phyloP scores from a whole-genome alignment of 306 rosid species.

The Cucurbita argyrosperma region DNA sequence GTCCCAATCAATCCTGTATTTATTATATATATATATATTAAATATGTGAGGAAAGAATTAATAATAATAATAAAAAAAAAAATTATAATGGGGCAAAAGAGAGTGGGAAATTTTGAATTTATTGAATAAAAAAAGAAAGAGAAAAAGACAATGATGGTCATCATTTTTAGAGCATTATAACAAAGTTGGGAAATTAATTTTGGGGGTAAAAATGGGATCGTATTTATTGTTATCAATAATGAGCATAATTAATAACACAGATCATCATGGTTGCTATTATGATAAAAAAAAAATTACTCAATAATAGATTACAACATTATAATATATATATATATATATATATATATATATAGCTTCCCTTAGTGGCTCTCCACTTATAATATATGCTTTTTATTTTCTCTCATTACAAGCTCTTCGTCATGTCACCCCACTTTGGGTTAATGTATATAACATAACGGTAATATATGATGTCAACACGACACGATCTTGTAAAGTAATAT shows the following conservation, averaged over 20 bases:
- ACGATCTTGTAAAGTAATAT: neutral
- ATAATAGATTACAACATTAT: neutral
- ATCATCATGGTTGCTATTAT: slow-evolving; percentile 3
- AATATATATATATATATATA: too few relatives aligned
- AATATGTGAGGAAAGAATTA: too few relatives aligned
- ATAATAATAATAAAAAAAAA: too few relatives aligned
- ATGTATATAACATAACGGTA: too few relatives aligned
- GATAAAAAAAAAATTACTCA: neutral
- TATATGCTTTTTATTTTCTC: too few relatives aligned
- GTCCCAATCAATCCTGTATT: too few relatives aligned
- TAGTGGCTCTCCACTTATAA: too few relatives aligned
- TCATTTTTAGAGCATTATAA: neutral
- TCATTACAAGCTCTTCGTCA: too few relatives aligned
- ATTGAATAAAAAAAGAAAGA: neutral
- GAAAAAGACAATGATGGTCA: neutral
- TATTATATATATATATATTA: too few relatives aligned
- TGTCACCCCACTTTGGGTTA: too few relatives aligned
- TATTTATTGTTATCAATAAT: slow-evolving; percentile 4
- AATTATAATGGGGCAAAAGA: neutral
- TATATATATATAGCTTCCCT: too few relatives aligned
- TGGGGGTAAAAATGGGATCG: neutral
- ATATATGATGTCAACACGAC: neutral
- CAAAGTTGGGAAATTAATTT: neutral
- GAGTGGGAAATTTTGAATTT: neutral
- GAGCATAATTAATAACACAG: slow-evolving; percentile 1